Percentiles rank a stretch among this genome's conserved stretches.
These are phyloP conservation scores for Ophiostoma angusticollis DNA, from an alignment of 2,329 filamentous ascomycete species.

Conservation along the genomic window DNA sequence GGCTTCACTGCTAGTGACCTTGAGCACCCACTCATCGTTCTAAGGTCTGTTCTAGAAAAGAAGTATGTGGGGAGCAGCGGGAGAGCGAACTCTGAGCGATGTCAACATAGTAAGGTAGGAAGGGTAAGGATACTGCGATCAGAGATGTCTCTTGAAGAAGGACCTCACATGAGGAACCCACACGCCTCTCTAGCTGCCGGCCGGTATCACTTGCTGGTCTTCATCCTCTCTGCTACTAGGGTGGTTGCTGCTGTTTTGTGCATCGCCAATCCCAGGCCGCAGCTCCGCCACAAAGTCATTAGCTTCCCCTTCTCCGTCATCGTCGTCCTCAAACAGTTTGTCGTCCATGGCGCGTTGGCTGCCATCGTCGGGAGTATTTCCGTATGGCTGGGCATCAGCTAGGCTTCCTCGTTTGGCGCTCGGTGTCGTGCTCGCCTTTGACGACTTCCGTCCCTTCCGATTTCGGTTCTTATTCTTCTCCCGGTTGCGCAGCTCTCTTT, in stretches of 20 bases:
- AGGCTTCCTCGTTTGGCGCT: conserved; percentile 12
- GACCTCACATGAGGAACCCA: too few relatives aligned
- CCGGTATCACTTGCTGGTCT: not conserved
- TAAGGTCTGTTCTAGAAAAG: too few relatives aligned
- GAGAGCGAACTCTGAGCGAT: too few relatives aligned
- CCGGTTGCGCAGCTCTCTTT: conserved; percentile 44
- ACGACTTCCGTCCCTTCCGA: conserved; percentile 72
- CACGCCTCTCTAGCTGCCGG: not conserved
- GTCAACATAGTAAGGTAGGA: too few relatives aligned
- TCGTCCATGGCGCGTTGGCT: not conserved
- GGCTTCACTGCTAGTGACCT: too few relatives aligned
- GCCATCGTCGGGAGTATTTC: not conserved
- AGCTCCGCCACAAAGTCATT: conserved; percentile 6
- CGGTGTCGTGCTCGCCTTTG: conserved; percentile 38
- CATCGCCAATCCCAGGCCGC: not conserved
- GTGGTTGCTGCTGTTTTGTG: not conserved
- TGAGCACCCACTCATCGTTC: too few relatives aligned
- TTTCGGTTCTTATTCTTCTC: conserved; percentile 94
- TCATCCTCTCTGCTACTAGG: not conserved
- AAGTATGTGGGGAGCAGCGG: too few relatives aligned
- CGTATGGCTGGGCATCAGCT: conserved; percentile 15
- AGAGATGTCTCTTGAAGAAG: too few relatives aligned
- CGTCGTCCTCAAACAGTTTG: conserved; percentile 7
- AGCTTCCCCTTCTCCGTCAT: conserved; percentile 1
- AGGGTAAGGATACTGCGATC: too few relatives aligned